Evolutionary conservation across 2,329 filamentous ascomycete species (phyloP).

Genomic region (Penicillium sp.): DNA sequence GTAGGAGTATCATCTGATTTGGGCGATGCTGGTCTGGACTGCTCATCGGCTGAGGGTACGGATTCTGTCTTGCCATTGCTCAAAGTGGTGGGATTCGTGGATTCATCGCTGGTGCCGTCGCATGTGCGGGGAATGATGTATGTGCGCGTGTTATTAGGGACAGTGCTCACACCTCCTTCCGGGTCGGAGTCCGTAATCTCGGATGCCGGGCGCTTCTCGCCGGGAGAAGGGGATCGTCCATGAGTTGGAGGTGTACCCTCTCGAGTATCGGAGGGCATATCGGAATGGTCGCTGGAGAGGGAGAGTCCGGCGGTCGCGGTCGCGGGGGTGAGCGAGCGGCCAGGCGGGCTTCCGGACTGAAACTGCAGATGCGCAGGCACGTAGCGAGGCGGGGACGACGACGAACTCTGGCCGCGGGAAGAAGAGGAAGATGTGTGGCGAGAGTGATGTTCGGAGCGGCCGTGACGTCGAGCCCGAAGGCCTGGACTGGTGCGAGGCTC

Average conservation of each 20-base stretch:
- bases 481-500: constrained; percentile 36
- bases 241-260: constrained; percentile 21
- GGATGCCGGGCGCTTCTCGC: constrained; percentile 30
- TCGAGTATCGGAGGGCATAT: constrained; percentile 36
- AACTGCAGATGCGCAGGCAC: constrained; percentile 50
- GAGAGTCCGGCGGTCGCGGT: constrained; percentile 47
- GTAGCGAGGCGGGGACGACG: constrained; percentile 37
- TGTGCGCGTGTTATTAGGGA: constrained; percentile 8
- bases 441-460: constrained; percentile 22
- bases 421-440: constrained; percentile 21
- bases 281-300: constrained; percentile 40
- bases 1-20: constrained; percentile 31
- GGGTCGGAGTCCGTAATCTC: constrained; percentile 26
- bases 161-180: constrained; percentile 18
- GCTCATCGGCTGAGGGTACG: constrained; percentile 23
- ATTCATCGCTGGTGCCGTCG: constrained; percentile 26
- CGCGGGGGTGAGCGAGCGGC: constrained; percentile 37
- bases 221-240: constrained; percentile 27
- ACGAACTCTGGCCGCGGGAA: constrained; percentile 23
- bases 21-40: constrained; percentile 17
- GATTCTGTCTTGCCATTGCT: constrained; percentile 31
- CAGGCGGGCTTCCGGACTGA: constrained; percentile 33
- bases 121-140: constrained; percentile 17
- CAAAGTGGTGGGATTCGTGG: constrained; percentile 33
- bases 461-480: constrained; percentile 31